Evolutionary conservation across 2,329 filamentous ascomycete genomes (phyloP), one percentile per base, ranked within the genome.

Genomic region (Talaromyces sp.): DNA sequence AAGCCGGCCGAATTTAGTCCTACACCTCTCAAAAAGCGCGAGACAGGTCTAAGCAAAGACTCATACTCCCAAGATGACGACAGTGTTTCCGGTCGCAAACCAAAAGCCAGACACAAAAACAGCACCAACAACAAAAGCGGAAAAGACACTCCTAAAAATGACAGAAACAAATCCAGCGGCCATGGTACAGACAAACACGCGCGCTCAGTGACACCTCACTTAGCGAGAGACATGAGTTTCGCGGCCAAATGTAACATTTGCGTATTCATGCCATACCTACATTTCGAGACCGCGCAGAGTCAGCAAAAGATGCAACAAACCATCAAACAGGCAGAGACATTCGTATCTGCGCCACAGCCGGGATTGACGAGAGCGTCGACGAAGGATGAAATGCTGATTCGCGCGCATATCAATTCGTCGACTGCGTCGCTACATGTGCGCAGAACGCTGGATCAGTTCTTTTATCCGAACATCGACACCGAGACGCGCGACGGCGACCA

Each of bases 371-470:
- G 65, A 70, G 68, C 52, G 70, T 75, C 64, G 61, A 76, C 69
- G 48, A 75, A 66, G 67, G 76, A 71, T 69, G 74, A 72, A 67
- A 72, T 70, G 74, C 70, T 78, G n/a, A 73, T 78, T 27, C 70
- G 76, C 33, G 76, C 76, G 1, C 75, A 78, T 66, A 67, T 77
- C 7, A 72, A 72, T 13, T 76, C 75, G 10, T 78, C 76, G 1
- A 74, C 73, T 0, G 72, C 75, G 0, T 77, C 75, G 0, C 69
- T 78, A 8, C 87, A 90, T 71, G 82, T 87, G 0, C 82, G 87
- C 10, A 80, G 87, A 24, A 89, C 87, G 0, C 76, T 89, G 0
- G 87, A 89, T 69, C 87, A 90, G 64, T 89, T 86, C 72, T 88
- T 86, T 71, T 89, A 89, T 68, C 85, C 87, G 45, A 87, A 86